Conservation (phyloP, 2,329 filamentous ascomycete genomes). For the Neonectria hederae region DNA sequence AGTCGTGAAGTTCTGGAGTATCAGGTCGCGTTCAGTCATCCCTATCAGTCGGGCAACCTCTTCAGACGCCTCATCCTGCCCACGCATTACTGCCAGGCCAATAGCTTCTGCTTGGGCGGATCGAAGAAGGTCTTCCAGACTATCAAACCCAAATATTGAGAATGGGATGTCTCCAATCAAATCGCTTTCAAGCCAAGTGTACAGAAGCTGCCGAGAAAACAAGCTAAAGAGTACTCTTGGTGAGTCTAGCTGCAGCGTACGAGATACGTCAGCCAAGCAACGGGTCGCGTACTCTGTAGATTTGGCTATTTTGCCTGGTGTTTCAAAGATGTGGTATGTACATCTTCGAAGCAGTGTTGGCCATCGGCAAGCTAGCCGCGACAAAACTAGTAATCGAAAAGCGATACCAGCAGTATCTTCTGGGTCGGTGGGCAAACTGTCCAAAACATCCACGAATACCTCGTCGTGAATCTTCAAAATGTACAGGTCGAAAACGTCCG, state of each 20-base stretch:
- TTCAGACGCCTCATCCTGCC: conserved; percentile 69
- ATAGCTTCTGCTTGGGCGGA: conserved; percentile 81
- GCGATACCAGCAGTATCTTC: conserved; percentile 84
- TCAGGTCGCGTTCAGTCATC: conserved; percentile 63
- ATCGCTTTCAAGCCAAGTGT: conserved; percentile 83
- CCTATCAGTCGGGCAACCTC: conserved; percentile 69
- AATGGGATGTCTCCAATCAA: conserved; percentile 79
- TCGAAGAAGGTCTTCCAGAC: conserved; percentile 72
- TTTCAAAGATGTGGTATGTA: conserved; percentile 95
- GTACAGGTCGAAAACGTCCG: conserved; percentile 81
- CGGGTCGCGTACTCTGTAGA: conserved; percentile 76
- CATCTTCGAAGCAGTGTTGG: conserved; percentile 85
- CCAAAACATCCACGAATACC: conserved; percentile 85
- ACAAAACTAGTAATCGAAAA: conserved; percentile 79
- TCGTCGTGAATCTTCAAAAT: conserved; percentile 84
- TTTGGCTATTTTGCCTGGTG: conserved; percentile 74
- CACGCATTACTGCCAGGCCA: conserved; percentile 84
- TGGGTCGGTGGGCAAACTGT: conserved; percentile 77
- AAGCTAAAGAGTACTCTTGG: conserved; percentile 79
- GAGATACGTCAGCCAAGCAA: conserved; percentile 75
- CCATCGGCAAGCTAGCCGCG: conserved; percentile 82
- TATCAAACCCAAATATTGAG: conserved; percentile 82
- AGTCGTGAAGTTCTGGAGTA: conserved; percentile 78
- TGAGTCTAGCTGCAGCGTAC: conserved; percentile 69
- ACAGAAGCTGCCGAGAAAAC: conserved; percentile 89